Base-by-base conservation (phyloP, 2,329 filamentous ascomycete species). In the Trichoderma endophyticum region DNA sequence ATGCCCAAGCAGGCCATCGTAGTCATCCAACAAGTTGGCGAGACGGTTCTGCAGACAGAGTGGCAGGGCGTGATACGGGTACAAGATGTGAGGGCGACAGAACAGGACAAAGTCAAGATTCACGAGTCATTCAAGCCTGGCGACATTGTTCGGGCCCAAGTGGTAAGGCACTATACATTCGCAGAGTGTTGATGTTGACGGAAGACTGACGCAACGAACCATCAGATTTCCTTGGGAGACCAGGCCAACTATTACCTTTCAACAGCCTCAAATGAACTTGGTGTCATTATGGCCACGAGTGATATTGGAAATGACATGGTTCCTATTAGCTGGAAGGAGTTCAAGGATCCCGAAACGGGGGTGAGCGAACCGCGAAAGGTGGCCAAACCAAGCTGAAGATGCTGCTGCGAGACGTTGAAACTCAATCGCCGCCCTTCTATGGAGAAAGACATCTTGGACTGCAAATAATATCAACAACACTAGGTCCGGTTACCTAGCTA, bases 201-300 rank as follows among this genome's bases (percentile, higher is more conserved):
- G 39, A 12, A 71, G 65, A 21, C 43, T 57, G 15, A 59, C 34
- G 70, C 51, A 24, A 21, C 12, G 4, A 18, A 7, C 28, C 21
- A 64, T 21, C 64, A 92, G 90, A 96, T 97, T 72, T 96, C 93
- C 8, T 83, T 98, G 15, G 96, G 96, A 48, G 96, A 99, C 80
- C 95, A 98, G 83, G 90, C 92, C 65, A 97, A 93, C 78, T 99
- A 98, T 81, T 99, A 98, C 81, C 87, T 97, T n/a, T 93, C 91
- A 30, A 99, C 96, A 1, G 94, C 94, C 32, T 90, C 90, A 76
- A 98, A 99, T 81, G 93, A 97, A 80, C 86, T 97, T 54, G 96
- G 96, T 3, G 95, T 98, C 72, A 93, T 99, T 51, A 93, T 98
- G 90, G 96, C 95, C 11, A 91, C 89, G 76, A 97, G 94, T 79